A percentile compares a stretch with the other conserved stretches of the same genome.
Conservation (phyloP, 441 rosid genomes). For the Erodium texanum region DNA sequence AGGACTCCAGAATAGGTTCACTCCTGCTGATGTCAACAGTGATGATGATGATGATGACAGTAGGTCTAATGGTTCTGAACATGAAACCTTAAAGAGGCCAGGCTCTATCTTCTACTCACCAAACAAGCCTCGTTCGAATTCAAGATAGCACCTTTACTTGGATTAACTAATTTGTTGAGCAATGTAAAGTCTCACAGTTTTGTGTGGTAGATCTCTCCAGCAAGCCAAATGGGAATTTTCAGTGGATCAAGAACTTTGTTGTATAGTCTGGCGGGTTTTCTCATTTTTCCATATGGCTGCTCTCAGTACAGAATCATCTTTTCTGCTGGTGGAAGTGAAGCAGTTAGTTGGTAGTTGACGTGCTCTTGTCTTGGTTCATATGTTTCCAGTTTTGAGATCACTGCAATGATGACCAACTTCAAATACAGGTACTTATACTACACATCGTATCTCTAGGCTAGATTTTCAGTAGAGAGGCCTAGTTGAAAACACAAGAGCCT, state of each 20-base stretch:
- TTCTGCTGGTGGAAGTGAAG: conserved; percentile 2
- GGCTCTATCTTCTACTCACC: conserved; percentile 44
- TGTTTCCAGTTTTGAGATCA: no score
- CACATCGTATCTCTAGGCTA: no score
- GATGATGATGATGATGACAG: conserved; percentile 32
- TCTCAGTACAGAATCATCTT: not conserved
- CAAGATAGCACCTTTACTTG: conserved; percentile 17
- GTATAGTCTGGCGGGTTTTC: not conserved
- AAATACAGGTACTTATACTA: no score
- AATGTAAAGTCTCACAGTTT: conserved; percentile 9
- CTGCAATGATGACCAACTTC: no score
- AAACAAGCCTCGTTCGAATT: conserved; percentile 36
- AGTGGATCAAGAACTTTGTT: not conserved
- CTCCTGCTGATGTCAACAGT: conserved; percentile 42
- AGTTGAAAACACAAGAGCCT: not conserved
- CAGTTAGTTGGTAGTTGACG: not conserved
- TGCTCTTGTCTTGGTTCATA: no score
- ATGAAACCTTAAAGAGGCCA: conserved; percentile 24
- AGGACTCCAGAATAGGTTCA: conserved; percentile 42
- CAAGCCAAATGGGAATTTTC: not conserved
- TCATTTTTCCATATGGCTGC: not conserved
- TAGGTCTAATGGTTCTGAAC: no score
- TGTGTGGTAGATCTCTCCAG: not conserved
- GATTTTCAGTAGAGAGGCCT: not conserved
- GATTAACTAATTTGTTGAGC: conserved; percentile 3